Conservation (phyloP, 2,329 filamentous ascomycete species). For the Dactylellina parvicollis region DNA sequence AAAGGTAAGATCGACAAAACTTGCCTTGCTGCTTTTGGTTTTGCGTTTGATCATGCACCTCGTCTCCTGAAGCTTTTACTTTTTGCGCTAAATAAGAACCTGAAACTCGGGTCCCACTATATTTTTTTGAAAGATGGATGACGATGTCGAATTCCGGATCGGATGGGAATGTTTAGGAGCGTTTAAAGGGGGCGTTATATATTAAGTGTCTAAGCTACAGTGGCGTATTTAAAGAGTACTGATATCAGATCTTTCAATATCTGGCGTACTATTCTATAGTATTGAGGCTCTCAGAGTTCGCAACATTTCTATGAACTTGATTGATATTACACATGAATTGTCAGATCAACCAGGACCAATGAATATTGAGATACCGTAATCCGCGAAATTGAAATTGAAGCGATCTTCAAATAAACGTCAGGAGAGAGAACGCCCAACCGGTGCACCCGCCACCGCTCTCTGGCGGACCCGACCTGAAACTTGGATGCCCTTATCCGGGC, state of each 20-base stretch:
- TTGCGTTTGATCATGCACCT: neutral
- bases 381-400: no score
- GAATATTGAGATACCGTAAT: no score
- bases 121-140: neutral
- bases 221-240: neutral
- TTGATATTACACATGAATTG: neutral
- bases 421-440: neutral
- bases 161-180: neutral
- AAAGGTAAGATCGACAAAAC: slow-evolving; percentile 18
- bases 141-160: neutral
- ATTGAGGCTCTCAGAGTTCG: neutral
- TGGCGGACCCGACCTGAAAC: neutral
- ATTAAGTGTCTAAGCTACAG: neutral
- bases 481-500: neutral
- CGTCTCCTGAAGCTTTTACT: slow-evolving; percentile 3
- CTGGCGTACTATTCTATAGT: neutral
- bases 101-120: slow-evolving; percentile 1
- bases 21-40: slow-evolving; percentile 3
- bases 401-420: no score
- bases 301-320: no score
- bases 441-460: neutral
- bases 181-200: neutral
- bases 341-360: no score
- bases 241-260: neutral
- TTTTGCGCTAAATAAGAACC: neutral